These are phyloP conservation scores for Abrus precatorius DNA, from an alignment of 306 rosid species.

Conservation along the genomic window DNA sequence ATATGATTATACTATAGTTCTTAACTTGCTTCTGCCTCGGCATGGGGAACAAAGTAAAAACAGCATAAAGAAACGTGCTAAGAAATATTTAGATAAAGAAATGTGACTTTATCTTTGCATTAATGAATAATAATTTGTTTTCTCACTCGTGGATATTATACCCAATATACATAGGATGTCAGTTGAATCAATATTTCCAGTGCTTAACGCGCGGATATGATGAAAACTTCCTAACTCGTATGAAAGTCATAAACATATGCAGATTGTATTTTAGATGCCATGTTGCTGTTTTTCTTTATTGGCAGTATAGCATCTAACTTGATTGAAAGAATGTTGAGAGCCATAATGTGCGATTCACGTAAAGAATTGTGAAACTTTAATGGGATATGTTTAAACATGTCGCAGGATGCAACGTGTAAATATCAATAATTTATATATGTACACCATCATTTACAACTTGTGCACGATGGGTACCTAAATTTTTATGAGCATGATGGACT, in stretches of 20 bases:
- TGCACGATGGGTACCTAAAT: not conserved
- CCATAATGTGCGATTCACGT: constrained; percentile 39
- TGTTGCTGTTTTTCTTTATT: not conserved
- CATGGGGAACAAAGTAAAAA: constrained; percentile 45
- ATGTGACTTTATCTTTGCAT: not conserved
- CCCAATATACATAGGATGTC: not conserved
- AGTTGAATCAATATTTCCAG: not conserved
- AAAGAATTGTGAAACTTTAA: constrained; percentile 33
- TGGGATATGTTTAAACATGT: constrained; percentile 46
- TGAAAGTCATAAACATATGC: not conserved
- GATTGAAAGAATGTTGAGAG: constrained; percentile 37
- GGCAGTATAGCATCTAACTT: not conserved
- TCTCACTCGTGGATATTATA: not conserved
- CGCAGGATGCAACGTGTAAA: constrained; percentile 41
- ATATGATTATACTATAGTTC: not conserved
- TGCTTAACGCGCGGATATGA: not conserved
- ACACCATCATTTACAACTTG: constrained; percentile 35
- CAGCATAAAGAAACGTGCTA: constrained; percentile 39
- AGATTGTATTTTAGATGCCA: not conserved
- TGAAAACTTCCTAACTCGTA: not conserved
- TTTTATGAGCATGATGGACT: not conserved
- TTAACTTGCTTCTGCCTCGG: constrained; percentile 44
- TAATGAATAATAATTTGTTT: not conserved
- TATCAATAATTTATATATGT: not conserved
- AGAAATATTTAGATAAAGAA: constrained; percentile 4